Conservation (phyloP, 202 grass and related monocot genomes). For the Hordeum pubiflorum region DNA sequence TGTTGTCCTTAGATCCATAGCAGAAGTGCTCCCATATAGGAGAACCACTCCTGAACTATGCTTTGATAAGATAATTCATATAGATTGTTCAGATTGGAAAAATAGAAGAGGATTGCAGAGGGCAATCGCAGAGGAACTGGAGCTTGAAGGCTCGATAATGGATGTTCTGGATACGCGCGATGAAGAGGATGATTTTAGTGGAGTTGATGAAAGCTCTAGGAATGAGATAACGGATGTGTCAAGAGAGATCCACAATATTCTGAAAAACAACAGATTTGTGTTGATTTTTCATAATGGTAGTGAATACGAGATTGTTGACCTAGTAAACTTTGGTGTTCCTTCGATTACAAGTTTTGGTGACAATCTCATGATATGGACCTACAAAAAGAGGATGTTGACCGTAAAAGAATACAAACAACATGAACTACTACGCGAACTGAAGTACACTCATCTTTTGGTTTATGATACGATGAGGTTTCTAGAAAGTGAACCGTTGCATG, state of each 20-base stretch:
- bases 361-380: background rate
- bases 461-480: accelerated
- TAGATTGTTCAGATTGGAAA: background rate
- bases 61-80: background rate
- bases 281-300: background rate
- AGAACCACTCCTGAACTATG: background rate
- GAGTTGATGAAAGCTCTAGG: background rate
- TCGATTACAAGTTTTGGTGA: accelerated
- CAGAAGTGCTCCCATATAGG: background rate
- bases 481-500: background rate
- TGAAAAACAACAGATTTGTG: background rate
- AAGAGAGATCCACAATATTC: background rate
- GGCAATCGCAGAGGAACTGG: background rate
- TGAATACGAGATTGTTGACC: background rate
- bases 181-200: background rate
- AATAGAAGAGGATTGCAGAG: background rate
- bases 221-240: background rate
- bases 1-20: background rate
- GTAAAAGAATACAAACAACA: background rate
- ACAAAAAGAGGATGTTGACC: background rate
- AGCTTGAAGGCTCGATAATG: background rate
- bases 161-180: background rate
- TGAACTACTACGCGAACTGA: background rate
- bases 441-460: background rate
- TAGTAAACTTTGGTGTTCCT: background rate